A percentile compares a stretch with the other conserved stretches of the same genome.
phyloP scores from a whole-genome alignment of 73 alveolate genomes.

The Tetrahymena borealis region DNA sequence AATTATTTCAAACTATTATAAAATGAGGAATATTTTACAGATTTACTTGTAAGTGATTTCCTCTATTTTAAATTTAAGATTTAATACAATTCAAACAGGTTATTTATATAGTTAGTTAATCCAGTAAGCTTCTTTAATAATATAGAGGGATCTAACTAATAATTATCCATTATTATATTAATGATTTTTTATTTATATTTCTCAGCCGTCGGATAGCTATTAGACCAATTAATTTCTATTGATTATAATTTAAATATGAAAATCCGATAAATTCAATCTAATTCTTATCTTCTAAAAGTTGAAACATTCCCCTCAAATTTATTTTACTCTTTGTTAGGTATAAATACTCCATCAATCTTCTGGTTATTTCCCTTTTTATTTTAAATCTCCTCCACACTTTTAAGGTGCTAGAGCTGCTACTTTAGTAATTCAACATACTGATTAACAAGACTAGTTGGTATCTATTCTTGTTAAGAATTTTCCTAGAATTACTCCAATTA shows the following conservation, averaged over 20 bases:
- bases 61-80: no score
- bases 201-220: not conserved
- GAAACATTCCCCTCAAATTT: not conserved
- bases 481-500: not conserved
- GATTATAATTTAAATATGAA: not conserved
- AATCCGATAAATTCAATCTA: not conserved
- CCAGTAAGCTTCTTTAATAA: no score
- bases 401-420: not conserved
- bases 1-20: no score
- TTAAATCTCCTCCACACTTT: not conserved
- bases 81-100: no score
- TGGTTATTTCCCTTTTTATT: not conserved
- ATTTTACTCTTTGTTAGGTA: not conserved
- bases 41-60: no score
- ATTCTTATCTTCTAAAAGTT: not conserved
- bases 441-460: not conserved
- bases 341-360: not conserved
- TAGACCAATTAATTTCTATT: not conserved
- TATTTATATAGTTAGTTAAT: no score
- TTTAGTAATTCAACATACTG: not conserved
- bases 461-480: not conserved
- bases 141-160: no score
- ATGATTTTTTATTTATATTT: not conserved
- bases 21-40: no score
- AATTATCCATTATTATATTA: no score